A percentile compares a stretch with the other conserved stretches of the same genome.
These are phyloP conservation scores for Gilbertella persicaria DNA, from an alignment of 371 early-diverging fungal species.

Conservation along the genomic window DNA sequence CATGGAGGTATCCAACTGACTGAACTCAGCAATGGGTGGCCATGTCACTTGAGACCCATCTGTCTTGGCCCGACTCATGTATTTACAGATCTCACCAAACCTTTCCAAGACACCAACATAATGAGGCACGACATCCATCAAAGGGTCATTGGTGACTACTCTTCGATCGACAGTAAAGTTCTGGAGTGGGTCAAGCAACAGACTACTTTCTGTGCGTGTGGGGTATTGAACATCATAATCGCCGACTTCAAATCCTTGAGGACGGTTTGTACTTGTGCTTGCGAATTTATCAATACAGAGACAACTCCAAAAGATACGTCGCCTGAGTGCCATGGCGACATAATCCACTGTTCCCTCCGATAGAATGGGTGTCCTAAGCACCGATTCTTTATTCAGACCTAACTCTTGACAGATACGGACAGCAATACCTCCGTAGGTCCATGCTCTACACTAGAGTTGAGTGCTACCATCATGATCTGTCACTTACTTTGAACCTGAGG, in stretches of 20 bases:
- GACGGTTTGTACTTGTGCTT: slow-evolving; percentile 58
- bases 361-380: slow-evolving; percentile 31
- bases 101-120: slow-evolving; percentile 34
- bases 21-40: slow-evolving; percentile 56
- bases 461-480: neutral
- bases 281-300: slow-evolving; percentile 51
- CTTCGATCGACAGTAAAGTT: slow-evolving; percentile 29
- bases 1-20: slow-evolving; percentile 40
- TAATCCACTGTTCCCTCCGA: slow-evolving; percentile 43
- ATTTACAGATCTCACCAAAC: slow-evolving; percentile 54
- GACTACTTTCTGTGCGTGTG: slow-evolving; percentile 47
- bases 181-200: slow-evolving; percentile 35
- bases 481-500: slow-evolving; percentile 52
- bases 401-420: slow-evolving; percentile 62
- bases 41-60: slow-evolving; percentile 26
- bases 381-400: slow-evolving; percentile 58
- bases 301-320: slow-evolving; percentile 66
- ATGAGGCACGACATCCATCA: slow-evolving; percentile 29
- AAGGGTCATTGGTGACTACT: slow-evolving; percentile 30
- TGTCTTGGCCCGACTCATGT: slow-evolving; percentile 51
- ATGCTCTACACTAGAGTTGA: slow-evolving; percentile 35
- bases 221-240: slow-evolving; percentile 59
- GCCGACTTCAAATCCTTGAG: slow-evolving; percentile 55
- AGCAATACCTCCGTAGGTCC: slow-evolving; percentile 68
- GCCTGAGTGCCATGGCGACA: slow-evolving; percentile 53